Evolutionary conservation across 495 filamentous ascomycete species (phyloP), one percentile per base, ranked within the genome.

Genomic region (Parathielavia appendiculata): DNA sequence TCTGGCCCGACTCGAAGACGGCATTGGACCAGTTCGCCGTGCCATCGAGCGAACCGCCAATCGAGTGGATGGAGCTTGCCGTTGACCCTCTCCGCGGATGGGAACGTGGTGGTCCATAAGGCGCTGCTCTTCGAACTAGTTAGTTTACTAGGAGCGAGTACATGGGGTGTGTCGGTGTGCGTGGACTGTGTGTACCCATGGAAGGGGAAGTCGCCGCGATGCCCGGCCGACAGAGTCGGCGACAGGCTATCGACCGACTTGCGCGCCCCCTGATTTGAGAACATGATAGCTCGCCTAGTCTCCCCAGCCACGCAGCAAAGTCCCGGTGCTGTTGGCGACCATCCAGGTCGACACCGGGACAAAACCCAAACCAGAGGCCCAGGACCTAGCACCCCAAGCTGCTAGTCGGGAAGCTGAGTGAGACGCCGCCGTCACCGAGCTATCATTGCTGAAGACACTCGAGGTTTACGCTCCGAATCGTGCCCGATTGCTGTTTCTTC

Each of bases 31-130:
- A 75, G 68, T 69, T 79, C 44, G 76, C 73, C 23, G 64, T 66
- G 7, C 81, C 81, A 63, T 96, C 90, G 58, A 96, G 71, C 40
- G 86, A 79, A 26, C 86, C 86, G 22, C 87, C 86, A 59, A 89
- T 81, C 51, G 92, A 96, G 64, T 82, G 82, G 63, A 92, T 82
- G 26, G 92, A 96, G 78, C 91, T 95, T 35, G 92, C 87, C 5
- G 84, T 88, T 19, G 92, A 97, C 52, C 84, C 89, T 74, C 91
- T 77, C 64, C 91, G 80, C 14, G 64, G 61, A 23, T 64, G 59
- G 43, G 57, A 26, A 41, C 60, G 60, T 40, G 64, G 63, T 17
- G 66, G 55, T 61, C 67, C 56, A 54, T 66, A 51, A 54, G 66
- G 40, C 20, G 50, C 62, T 65, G 64, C 67, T 41, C 71, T 63